A percentile compares a stretch with the other conserved stretches of the same genome.
These are phyloP conservation scores for Albugo candida DNA, from an alignment of 352 stramenopile species.

Conservation along the genomic window DNA sequence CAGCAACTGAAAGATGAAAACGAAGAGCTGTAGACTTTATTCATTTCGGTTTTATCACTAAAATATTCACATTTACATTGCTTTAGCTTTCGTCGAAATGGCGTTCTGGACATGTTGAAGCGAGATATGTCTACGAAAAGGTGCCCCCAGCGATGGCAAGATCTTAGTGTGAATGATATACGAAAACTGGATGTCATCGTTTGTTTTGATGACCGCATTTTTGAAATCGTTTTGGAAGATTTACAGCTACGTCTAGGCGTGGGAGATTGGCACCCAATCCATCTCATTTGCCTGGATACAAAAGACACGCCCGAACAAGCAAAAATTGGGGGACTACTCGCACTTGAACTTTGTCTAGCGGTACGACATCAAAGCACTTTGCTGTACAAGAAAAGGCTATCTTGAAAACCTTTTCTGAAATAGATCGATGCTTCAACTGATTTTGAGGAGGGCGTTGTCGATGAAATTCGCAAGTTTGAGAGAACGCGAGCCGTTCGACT, in stretches of 20 bases:
- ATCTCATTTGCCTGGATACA: constrained; percentile 66
- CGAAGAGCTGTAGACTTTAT: constrained; percentile 8
- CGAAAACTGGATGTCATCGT: constrained; percentile 46
- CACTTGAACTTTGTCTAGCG: constrained; percentile 26
- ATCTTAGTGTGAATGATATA: constrained; percentile 35
- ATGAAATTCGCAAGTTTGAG: constrained; percentile 6
- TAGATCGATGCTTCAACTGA: constrained; percentile 7
- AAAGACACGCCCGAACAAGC: constrained; percentile 57
- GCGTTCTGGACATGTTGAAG: constrained; percentile 47
- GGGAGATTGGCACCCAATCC: constrained; percentile 31
- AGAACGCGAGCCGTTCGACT: constrained; percentile 1
- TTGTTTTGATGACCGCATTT: constrained; percentile 69
- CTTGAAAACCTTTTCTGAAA: neutral
- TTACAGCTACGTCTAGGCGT: constrained; percentile 31
- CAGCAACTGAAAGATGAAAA: constrained; percentile 28
- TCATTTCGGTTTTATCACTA: neutral
- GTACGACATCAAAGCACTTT: constrained; percentile 2
- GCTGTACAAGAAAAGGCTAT: neutral
- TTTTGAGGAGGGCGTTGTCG: constrained; percentile 3
- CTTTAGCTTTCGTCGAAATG: constrained; percentile 28
- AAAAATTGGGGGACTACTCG: constrained; percentile 18
- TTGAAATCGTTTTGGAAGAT: constrained; percentile 52
- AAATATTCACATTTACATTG: neutral
- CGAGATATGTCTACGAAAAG: constrained; percentile 52
- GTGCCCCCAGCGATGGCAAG: constrained; percentile 57